Percentiles rank a stretch among this genome's conserved stretches.
These are phyloP conservation scores for Akanthomyces dipterigenus DNA, from an alignment of 2,329 filamentous ascomycete genomes.

Conservation along the genomic window DNA sequence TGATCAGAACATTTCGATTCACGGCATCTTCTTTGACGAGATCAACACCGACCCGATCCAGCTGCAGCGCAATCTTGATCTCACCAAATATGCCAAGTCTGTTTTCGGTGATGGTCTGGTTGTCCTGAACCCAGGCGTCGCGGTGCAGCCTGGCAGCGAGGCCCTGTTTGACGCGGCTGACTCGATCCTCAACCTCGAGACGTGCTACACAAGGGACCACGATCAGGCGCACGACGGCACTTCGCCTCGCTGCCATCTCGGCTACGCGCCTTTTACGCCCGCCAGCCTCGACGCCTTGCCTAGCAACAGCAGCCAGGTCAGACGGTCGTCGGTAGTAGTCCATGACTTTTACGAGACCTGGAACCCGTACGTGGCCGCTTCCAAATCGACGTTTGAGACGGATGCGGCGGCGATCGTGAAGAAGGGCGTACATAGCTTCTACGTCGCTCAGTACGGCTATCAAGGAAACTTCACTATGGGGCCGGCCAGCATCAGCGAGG, in stretches of 20 bases:
- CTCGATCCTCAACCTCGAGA: slow-evolving; percentile 3
- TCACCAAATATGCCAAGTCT: background rate
- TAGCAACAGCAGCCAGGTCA: background rate
- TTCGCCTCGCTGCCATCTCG: background rate
- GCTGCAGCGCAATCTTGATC: background rate
- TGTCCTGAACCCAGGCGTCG: slow-evolving; percentile 1
- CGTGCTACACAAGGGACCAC: slow-evolving; percentile 5
- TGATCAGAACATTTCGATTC: background rate
- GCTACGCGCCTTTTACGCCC: background rate
- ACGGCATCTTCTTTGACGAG: slow-evolving; percentile 10
- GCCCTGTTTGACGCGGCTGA: background rate
- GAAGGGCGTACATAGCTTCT: slow-evolving; percentile 6
- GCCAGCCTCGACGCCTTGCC: background rate
- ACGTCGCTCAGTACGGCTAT: slow-evolving; percentile 1
- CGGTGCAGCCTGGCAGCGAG: background rate
- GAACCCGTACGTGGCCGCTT: background rate
- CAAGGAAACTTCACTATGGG: slow-evolving; percentile 2
- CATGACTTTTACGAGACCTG: slow-evolving; percentile 10
- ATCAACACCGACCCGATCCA: background rate
- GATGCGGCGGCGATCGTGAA: background rate
- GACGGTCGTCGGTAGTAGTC: background rate
- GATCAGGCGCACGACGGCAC: background rate
- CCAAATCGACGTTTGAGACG: background rate
- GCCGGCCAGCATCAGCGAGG: background rate
- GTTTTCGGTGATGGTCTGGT: background rate